A percentile compares a stretch with the other conserved stretches of the same genome.
These are phyloP conservation scores for Penicillium sp. DNA, from an alignment of 2,329 filamentous ascomycete genomes.

Conservation along the genomic window DNA sequence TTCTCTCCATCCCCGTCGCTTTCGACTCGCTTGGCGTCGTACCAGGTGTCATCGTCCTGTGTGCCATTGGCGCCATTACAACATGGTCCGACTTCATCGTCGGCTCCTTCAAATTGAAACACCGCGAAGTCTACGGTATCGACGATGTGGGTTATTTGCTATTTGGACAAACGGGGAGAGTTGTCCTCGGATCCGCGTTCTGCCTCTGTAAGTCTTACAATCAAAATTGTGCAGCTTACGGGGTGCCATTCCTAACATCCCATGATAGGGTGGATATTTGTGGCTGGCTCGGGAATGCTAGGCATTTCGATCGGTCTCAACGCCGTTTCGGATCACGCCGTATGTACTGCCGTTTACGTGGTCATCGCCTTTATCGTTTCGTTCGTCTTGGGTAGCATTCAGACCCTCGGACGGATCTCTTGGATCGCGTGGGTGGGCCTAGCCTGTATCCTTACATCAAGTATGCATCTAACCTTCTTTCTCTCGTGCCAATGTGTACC, in stretches of 20 bases:
- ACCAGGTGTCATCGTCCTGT: conserved; percentile 53
- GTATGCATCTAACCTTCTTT: conserved; percentile 7
- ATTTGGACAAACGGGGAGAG: conserved; percentile 12
- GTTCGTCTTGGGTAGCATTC: conserved; percentile 19
- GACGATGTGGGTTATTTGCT: conserved; percentile 56
- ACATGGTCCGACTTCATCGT: conserved; percentile 57
- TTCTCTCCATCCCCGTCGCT: conserved; percentile 55
- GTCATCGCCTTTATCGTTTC: conserved; percentile 17
- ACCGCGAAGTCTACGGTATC: conserved; percentile 62
- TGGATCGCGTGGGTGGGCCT: conserved; percentile 26
- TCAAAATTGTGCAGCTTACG: too few relatives aligned
- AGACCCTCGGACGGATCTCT: conserved; percentile 20
- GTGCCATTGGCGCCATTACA: conserved; percentile 48
- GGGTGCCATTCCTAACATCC: background rate
- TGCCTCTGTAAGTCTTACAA: conserved; percentile 20
- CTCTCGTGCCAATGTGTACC: background rate
- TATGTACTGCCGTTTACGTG: conserved; percentile 22
- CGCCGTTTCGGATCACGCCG: conserved; percentile 20
- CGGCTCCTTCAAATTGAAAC: conserved; percentile 56
- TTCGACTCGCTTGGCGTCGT: conserved; percentile 54
- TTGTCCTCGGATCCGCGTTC: conserved; percentile 18
- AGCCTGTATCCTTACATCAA: conserved; percentile 21
- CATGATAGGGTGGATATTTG: conserved; percentile 22
- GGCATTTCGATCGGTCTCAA: conserved; percentile 23
- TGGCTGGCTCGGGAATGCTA: conserved; percentile 25